Conservation (phyloP, 805 yeast genomes). For the Metschnikowia cubensis region DNA sequence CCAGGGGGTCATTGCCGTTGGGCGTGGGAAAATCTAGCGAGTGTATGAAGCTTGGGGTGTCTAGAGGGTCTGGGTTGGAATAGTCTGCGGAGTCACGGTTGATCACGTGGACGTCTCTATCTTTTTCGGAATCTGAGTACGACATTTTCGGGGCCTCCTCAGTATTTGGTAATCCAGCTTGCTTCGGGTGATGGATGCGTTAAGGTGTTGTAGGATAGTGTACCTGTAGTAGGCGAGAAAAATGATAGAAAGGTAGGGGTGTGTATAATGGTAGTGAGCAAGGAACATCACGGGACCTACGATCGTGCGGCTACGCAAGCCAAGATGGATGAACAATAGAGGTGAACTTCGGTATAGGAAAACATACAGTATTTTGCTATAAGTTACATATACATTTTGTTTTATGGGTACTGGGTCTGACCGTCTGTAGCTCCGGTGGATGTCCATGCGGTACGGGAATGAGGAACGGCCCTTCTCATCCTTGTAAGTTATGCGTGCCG, state of each 20-base stretch:
- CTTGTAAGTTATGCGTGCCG: slow-evolving; percentile 2
- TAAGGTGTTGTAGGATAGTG: neutral
- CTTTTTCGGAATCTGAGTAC: slow-evolving; percentile 10
- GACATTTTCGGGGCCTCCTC: slow-evolving; percentile 8
- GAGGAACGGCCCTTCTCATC: neutral
- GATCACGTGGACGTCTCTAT: slow-evolving; percentile 17
- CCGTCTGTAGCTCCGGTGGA: neutral
- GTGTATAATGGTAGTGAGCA: slow-evolving; percentile 4
- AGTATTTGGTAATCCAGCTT: neutral
- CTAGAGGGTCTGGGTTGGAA: slow-evolving; percentile 10
- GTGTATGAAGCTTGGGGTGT: slow-evolving; percentile 17
- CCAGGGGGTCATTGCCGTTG: slow-evolving; percentile 1
- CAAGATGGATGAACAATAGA: neutral
- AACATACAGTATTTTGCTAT: neutral
- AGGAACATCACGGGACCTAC: neutral
- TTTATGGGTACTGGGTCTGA: neutral
- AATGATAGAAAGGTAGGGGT: slow-evolving; percentile 1
- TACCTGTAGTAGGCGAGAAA: neutral
- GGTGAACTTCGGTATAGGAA: neutral
- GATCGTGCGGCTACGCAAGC: neutral
- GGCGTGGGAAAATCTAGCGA: slow-evolving; percentile 17
- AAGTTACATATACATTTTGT: neutral
- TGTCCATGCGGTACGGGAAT: neutral
- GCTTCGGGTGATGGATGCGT: neutral
- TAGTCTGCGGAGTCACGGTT: slow-evolving; percentile 11